Percentiles rank a stretch among this genome's conserved stretches.
Conservation (phyloP, 2,329 filamentous ascomycete species). For the Fusarium fracticaudum region DNA sequence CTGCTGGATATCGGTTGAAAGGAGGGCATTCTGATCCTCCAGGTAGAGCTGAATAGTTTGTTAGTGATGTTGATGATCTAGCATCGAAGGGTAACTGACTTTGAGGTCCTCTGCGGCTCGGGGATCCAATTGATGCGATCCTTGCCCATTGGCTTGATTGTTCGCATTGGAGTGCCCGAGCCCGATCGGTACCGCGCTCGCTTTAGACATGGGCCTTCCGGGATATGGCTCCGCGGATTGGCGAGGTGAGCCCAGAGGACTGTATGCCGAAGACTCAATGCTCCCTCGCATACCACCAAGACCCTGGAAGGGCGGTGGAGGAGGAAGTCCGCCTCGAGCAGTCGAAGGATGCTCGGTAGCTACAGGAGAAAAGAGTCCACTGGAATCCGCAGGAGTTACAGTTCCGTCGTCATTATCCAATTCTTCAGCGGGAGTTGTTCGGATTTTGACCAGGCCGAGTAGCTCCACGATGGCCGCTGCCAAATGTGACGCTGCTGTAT, state of each 20-base stretch:
- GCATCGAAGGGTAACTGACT: conserved; percentile 37
- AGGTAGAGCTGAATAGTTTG: conserved; percentile 70
- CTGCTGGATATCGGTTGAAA: conserved; percentile 84
- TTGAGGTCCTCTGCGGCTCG: conserved; percentile 61
- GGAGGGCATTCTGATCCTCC: conserved; percentile 81
- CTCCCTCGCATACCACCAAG: conserved; percentile 67
- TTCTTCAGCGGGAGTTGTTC: conserved; percentile 77
- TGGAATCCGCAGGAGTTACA: conserved; percentile 72
- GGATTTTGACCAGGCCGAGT: conserved; percentile 84
- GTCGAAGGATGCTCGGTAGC: conserved; percentile 51
- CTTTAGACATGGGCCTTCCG: conserved; percentile 40
- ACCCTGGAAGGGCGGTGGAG: conserved; percentile 66
- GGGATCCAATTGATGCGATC: conserved; percentile 50
- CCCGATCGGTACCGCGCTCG: conserved; percentile 51
- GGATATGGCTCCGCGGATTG: conserved; percentile 61
- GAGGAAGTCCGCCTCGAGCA: conserved; percentile 55
- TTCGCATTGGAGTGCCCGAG: conserved; percentile 48
- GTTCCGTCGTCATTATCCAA: conserved; percentile 79
- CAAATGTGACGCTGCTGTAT: conserved; percentile 92
- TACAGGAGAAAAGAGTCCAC: conserved; percentile 73
- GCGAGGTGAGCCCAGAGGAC: conserved; percentile 74
- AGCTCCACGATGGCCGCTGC: conserved; percentile 88
- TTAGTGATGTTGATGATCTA: conserved; percentile 2
- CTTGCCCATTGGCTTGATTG: conserved; percentile 53
- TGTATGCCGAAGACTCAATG: conserved; percentile 78